phyloP scores from a whole-genome alignment of 768 basidiomycete genomes.

The Psilocybe cyanescens region DNA sequence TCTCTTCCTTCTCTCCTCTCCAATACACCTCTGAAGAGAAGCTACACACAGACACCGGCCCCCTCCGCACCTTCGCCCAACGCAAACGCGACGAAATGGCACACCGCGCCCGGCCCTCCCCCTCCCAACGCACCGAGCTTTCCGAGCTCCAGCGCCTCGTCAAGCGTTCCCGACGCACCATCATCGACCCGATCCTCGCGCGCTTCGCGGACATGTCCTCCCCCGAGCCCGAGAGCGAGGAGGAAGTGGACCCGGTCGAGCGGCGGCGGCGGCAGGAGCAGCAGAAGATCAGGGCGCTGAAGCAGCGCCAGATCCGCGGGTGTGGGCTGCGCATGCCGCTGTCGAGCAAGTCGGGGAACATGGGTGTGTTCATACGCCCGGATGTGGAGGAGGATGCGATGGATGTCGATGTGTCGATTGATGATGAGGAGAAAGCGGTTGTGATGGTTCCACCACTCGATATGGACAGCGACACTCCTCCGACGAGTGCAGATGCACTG shows the following conservation, averaged over 20 bases:
- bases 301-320: conserved; percentile 49
- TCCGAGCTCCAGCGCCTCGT: conserved; percentile 65
- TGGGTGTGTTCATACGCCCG: conserved; percentile 55
- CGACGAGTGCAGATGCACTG: neutral
- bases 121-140: conserved; percentile 44
- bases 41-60: conserved; percentile 49
- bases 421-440: conserved; percentile 25
- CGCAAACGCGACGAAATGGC: conserved; percentile 37
- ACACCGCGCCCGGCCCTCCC: conserved; percentile 40
- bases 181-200: conserved; percentile 54
- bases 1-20: neutral
- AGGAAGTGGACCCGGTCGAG: conserved; percentile 43
- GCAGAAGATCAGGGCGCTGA: conserved; percentile 58
- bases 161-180: conserved; percentile 48
- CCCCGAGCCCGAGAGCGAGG: conserved; percentile 40
- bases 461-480: conserved; percentile 5
- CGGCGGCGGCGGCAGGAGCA: conserved; percentile 42
- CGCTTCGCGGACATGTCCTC: conserved; percentile 35
- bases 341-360: conserved; percentile 22
- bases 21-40: neutral
- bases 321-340: conserved; percentile 25
- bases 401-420: conserved; percentile 58
- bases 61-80: conserved; percentile 52
- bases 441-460: neutral
- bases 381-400: conserved; percentile 65